These are phyloP conservation scores for Austroboletus novae-zelandiae DNA, from an alignment of 1,284 basidiomycete species.

Conservation along the genomic window DNA sequence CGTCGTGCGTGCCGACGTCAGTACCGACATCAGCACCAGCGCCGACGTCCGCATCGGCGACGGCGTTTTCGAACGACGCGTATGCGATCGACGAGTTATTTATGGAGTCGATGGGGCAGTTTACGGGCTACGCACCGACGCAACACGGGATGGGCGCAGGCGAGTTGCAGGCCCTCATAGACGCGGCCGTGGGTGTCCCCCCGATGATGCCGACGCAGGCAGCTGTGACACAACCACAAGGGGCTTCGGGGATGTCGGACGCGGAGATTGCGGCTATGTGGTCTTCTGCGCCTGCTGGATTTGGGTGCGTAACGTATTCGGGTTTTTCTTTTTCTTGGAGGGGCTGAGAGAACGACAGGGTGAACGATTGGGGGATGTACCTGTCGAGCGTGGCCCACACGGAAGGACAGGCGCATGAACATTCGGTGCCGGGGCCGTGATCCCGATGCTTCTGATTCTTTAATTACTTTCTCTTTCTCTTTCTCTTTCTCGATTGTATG, in stretches of 20 bases:
- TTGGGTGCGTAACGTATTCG: constrained; percentile 46
- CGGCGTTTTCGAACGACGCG: neutral
- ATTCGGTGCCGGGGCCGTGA: neutral
- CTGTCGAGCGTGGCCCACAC: constrained; percentile 27
- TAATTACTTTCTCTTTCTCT: too few relatives aligned
- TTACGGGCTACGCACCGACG: constrained; percentile 1
- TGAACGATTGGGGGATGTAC: constrained; percentile 37
- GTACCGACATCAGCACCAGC: neutral
- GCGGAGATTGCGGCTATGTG: constrained; percentile 56
- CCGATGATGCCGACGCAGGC: constrained; percentile 4
- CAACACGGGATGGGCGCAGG: neutral
- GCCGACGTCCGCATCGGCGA: neutral
- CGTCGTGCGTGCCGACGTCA: too few relatives aligned
- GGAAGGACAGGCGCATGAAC: constrained; percentile 7
- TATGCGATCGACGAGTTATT: constrained; percentile 29
- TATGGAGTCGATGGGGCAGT: constrained; percentile 19
- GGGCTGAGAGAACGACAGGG: constrained; percentile 14
- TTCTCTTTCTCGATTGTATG: too few relatives aligned
- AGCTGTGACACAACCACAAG: neutral
- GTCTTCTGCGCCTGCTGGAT: constrained; percentile 52
- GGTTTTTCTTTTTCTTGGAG: neutral
- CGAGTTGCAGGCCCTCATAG: constrained; percentile 17
- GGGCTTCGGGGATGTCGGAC: constrained; percentile 3
- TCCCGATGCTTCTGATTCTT: too few relatives aligned
- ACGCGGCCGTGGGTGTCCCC: neutral